These are phyloP conservation scores for Neophaeococcomyces mojaviensis DNA, from an alignment of 2,329 filamentous ascomycete species.

Conservation along the genomic window DNA sequence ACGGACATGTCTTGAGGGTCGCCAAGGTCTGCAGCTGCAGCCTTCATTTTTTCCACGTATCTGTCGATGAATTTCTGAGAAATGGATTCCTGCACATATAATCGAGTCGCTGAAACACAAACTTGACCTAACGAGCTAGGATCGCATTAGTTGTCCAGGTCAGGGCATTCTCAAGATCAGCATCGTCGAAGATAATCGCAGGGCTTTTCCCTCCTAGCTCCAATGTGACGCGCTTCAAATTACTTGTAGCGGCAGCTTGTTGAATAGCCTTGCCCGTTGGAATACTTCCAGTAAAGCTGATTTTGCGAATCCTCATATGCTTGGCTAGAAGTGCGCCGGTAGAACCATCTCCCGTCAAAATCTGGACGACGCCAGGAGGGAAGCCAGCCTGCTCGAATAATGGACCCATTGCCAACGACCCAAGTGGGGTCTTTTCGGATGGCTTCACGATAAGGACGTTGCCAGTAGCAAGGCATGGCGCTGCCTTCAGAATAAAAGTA, in stretches of 20 bases:
- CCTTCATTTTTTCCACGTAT: background rate
- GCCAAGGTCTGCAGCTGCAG: conserved; percentile 22
- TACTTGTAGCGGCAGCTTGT: conserved; percentile 44
- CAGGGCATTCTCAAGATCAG: conserved; percentile 27
- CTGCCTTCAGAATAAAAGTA: conserved; percentile 36
- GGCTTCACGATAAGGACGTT: conserved; percentile 50
- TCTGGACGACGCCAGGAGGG: conserved; percentile 55
- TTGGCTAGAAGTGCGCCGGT: conserved; percentile 51
- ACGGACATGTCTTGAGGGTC: conserved; percentile 33
- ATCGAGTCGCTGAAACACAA: conserved; percentile 26
- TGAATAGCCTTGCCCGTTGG: conserved; percentile 54
- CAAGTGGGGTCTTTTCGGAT: conserved; percentile 46
- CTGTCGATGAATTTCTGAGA: conserved; percentile 1
- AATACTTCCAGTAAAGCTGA: conserved; percentile 56
- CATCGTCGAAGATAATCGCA: conserved; percentile 29
- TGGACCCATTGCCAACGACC: conserved; percentile 51
- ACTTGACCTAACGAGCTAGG: conserved; percentile 26
- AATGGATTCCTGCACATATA: conserved; percentile 13
- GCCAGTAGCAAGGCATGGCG: conserved; percentile 42
- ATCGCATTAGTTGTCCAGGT: conserved; percentile 26
- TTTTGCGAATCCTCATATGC: conserved; percentile 53
- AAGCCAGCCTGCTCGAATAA: conserved; percentile 47
- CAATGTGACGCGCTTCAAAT: conserved; percentile 52
- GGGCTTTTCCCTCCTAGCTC: conserved; percentile 42
- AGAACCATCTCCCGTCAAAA: conserved; percentile 50